phyloP scores from a whole-genome alignment of 1,139 yeast species.

The Candida sp. region DNA sequence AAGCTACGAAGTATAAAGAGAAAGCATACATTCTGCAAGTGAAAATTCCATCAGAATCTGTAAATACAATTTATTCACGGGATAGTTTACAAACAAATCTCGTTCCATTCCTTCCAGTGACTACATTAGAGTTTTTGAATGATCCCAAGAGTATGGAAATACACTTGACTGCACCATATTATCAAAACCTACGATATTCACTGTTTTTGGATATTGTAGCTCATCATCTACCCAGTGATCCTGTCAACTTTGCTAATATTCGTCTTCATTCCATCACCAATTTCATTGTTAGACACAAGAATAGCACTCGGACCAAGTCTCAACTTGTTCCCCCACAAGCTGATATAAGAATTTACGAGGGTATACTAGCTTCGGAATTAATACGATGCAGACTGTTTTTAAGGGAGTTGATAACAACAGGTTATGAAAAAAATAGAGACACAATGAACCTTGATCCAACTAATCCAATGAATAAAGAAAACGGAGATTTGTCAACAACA shows the following conservation, averaged over 20 bases:
- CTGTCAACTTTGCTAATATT: slow-evolving; percentile 40
- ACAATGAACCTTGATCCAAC: neutral
- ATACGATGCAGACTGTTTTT: slow-evolving; percentile 25
- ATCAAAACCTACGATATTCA: slow-evolving; percentile 31
- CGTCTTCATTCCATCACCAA: slow-evolving; percentile 35
- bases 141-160: slow-evolving; percentile 17
- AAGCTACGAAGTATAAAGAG: slow-evolving; percentile 3
- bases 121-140: slow-evolving; percentile 25
- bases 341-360: slow-evolving; percentile 27
- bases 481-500: too few relatives aligned
- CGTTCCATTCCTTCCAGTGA: slow-evolving; percentile 18
- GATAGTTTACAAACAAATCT: neutral
- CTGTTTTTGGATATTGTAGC: slow-evolving; percentile 30
- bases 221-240: slow-evolving; percentile 35
- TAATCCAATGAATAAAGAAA: slow-evolving; percentile 4
- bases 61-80: neutral
- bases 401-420: slow-evolving; percentile 19
- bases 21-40: neutral
- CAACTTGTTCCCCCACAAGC: slow-evolving; percentile 10
- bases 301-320: slow-evolving; percentile 6
- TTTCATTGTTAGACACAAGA: slow-evolving; percentile 26
- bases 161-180: slow-evolving; percentile 25
- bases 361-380: slow-evolving; percentile 29
- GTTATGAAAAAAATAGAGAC: neutral
- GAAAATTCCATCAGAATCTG: neutral